Conservation (phyloP, 2,329 filamentous ascomycete genomes). For the Acrodontium crateriforme region DNA sequence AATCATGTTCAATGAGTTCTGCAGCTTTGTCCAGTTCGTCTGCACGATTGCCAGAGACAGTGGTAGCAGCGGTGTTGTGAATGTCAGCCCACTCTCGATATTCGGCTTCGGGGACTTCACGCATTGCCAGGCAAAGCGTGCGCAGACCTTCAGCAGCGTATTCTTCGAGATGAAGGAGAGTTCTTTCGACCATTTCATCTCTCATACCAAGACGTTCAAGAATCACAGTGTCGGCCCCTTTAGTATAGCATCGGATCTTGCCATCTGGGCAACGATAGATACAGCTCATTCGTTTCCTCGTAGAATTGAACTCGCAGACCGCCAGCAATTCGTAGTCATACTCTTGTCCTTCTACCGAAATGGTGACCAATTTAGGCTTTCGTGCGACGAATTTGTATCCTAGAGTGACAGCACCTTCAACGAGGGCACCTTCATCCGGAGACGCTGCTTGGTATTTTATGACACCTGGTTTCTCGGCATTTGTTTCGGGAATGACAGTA, state of each 20-base stretch:
- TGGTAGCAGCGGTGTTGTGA: constrained; percentile 77
- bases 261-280: constrained; percentile 95
- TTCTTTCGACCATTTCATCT: constrained; percentile 72
- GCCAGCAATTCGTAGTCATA: constrained; percentile 81
- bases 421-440: constrained; percentile 91
- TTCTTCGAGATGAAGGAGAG: constrained; percentile 89
- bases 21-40: constrained; percentile 96
- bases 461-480: constrained; percentile 58
- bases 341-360: constrained; percentile 58
- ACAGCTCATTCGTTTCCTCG: constrained; percentile 92
- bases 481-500: constrained; percentile 87
- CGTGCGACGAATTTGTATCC: constrained; percentile 86
- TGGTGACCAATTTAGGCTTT: constrained; percentile 77
- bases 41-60: constrained; percentile 78
- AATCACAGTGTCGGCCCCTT: constrained; percentile 96
- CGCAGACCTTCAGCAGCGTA: constrained; percentile 93
- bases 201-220: constrained; percentile 73
- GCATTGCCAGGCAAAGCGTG: constrained; percentile 87
- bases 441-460: constrained; percentile 99
- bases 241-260: constrained; percentile 85
- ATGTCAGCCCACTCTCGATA: constrained; percentile 77
- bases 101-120: constrained; percentile 80
- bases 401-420: constrained; percentile 72
- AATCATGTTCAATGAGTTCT: constrained; percentile 85
- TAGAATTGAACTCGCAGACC: constrained; percentile 99